These are phyloP conservation scores for Stachybotrys echinatus DNA, from an alignment of 2,329 filamentous ascomycete species.

Conservation along the genomic window DNA sequence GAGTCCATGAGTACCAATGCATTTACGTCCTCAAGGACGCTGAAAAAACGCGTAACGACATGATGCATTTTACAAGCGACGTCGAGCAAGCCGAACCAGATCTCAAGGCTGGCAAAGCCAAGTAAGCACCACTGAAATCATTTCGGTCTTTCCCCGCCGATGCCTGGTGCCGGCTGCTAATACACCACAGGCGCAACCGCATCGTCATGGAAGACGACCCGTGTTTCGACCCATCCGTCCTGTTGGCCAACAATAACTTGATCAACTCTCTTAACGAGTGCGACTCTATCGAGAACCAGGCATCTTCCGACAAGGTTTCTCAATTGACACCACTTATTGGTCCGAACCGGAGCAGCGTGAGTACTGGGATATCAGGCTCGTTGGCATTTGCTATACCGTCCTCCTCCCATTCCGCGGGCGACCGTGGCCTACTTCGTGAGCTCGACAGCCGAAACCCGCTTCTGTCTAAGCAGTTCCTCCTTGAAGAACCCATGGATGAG, in stretches of 20 bases:
- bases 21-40: slow-evolving; percentile 78
- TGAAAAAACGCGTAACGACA: slow-evolving; percentile 66
- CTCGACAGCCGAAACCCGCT: slow-evolving; percentile 26
- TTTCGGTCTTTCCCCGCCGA: slow-evolving; percentile 25
- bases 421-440: slow-evolving; percentile 25
- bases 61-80: slow-evolving; percentile 62
- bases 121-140: slow-evolving; percentile 54
- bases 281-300: slow-evolving; percentile 27
- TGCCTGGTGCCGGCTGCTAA: background rate
- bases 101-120: slow-evolving; percentile 63
- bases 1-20: slow-evolving; percentile 84
- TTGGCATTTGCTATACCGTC: slow-evolving; percentile 25
- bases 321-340: slow-evolving; percentile 35
- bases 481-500: slow-evolving; percentile 12
- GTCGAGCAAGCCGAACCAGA: slow-evolving; percentile 56
- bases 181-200: slow-evolving; percentile 57
- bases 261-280: slow-evolving; percentile 29
- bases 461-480: slow-evolving; percentile 13
- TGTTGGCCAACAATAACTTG: slow-evolving; percentile 25
- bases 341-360: slow-evolving; percentile 22
- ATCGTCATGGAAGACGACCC: slow-evolving; percentile 80
- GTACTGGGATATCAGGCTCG: slow-evolving; percentile 19
- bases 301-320: slow-evolving; percentile 31
- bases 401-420: slow-evolving; percentile 27
- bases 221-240: slow-evolving; percentile 48